These are phyloP conservation scores for Aschersonia sp. DNA, from an alignment of 2,329 filamentous ascomycete species.

Conservation along the genomic window DNA sequence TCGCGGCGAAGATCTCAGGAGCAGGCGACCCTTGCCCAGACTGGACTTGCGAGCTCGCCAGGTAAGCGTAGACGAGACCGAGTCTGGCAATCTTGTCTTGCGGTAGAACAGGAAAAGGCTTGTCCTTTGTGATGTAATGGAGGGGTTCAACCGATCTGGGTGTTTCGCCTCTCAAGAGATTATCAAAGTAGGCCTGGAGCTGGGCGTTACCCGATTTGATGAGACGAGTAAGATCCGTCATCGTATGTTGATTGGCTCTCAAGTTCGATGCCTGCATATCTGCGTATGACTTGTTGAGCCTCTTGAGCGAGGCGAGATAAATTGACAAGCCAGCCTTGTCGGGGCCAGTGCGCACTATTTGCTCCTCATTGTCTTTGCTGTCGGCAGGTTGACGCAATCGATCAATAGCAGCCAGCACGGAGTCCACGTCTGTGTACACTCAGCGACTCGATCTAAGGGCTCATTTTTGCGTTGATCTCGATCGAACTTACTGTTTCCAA, in stretches of 20 bases:
- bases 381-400: constrained; percentile 81
- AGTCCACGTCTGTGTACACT: constrained; percentile 56
- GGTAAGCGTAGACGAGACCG: constrained; percentile 63
- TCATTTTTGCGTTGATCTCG: constrained; percentile 2
- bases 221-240: constrained; percentile 63
- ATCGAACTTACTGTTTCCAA: constrained; percentile 54
- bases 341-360: constrained; percentile 78
- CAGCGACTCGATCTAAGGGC: constrained; percentile 3
- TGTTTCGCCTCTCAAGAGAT: constrained; percentile 60
- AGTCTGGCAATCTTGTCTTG: constrained; percentile 64
- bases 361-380: constrained; percentile 82
- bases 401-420: constrained; percentile 75
- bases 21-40: constrained; percentile 50
- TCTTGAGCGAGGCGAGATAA: constrained; percentile 81
- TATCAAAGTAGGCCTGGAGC: constrained; percentile 72
- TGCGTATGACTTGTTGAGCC: constrained; percentile 68
- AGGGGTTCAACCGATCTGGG: constrained; percentile 74
- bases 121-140: constrained; percentile 83
- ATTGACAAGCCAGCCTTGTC: constrained; percentile 68
- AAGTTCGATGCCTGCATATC: constrained; percentile 87
- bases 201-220: constrained; percentile 69
- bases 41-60: constrained; percentile 45
- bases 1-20: constrained; percentile 72
- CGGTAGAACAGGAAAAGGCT: constrained; percentile 66
- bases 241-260: constrained; percentile 79